A percentile compares a stretch with the other conserved stretches of the same genome.
These are phyloP conservation scores for Daphne laureola DNA, from an alignment of 441 rosid species.

Conservation along the genomic window DNA sequence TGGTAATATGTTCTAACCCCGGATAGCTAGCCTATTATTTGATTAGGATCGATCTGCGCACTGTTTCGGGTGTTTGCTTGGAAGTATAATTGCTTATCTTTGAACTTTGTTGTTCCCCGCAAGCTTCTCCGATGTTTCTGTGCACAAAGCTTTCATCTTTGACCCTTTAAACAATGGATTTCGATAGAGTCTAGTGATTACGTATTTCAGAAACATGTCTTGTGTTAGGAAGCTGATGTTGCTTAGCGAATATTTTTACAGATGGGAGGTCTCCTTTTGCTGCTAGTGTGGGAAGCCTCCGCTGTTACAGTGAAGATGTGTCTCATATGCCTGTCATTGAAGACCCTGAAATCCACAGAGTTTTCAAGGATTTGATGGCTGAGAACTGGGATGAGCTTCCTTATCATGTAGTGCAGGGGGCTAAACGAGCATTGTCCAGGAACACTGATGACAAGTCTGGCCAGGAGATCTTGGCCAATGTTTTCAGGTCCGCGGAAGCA, in stretches of 20 bases:
- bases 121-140: too few relatives aligned
- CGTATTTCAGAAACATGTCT: background rate
- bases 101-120: background rate
- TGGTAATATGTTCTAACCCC: conserved; percentile 24
- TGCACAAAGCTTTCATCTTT: background rate
- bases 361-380: conserved; percentile 86
- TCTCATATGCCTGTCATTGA: conserved; percentile 56
- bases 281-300: conserved; percentile 36
- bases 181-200: conserved; percentile 3
- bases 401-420: conserved; percentile 33
- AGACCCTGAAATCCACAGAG: conserved; percentile 45
- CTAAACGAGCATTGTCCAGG: conserved; percentile 53
- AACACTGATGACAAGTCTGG: conserved; percentile 60
- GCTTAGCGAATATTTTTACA: conserved; percentile 21
- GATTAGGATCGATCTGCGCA: conserved; percentile 1
- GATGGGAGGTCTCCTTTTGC: conserved; percentile 35
- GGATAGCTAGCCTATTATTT: background rate
- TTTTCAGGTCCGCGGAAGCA: conserved; percentile 82
- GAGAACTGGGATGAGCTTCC: conserved; percentile 72
- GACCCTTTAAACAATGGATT: background rate
- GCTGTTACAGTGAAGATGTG: conserved; percentile 54
- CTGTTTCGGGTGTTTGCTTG: background rate
- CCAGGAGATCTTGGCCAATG: conserved; percentile 60
- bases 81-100: background rate
- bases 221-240: background rate